Evolutionary conservation across 2,329 filamentous ascomycete species (phyloP), one percentile per base, ranked within the genome.

Genomic region (Botryotinia calthae): DNA sequence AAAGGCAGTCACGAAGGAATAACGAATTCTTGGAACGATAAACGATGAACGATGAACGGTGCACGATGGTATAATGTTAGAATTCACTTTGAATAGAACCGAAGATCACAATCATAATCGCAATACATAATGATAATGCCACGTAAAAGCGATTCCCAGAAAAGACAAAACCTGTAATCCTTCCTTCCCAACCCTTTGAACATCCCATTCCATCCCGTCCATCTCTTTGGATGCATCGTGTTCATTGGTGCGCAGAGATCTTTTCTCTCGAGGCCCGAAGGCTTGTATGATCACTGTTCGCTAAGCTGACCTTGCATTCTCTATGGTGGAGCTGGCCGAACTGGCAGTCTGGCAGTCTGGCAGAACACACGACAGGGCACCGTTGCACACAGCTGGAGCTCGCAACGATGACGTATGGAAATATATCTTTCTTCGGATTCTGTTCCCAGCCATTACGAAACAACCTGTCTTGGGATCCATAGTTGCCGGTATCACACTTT

Each of bases 81-180:
- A 48, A 46, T 46, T 31, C 42, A 63, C 37, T 44, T 63, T 28
- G 37, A 28, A 28, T n/a, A 28, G 34, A 40, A 34, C 1, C 22
- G 56, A 61, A 40, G 22, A 61, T 61, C 58, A 37, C 34, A 62
- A 40, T 42, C 59, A 62, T n/a, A 62, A 62, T 42, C 20, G 10
- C 10, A 5, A 61, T 40, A 69, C n/a, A 44, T 44, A 48, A 25
- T 56, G n/a, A 56, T 56, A 34, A 46, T 48, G 58, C 44, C 68
- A 70, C 68, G 68, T 70, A 63, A 70, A 70, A 54, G 8, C 20
- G 31, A 54, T 28, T 54, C 48, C 48, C 12, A n/a, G 22, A 51
- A 66, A 37, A 40, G 3, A 54, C 1, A 28, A 65, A 66, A 51
- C 64, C 64, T 51, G 64, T 4, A 66, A 66, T 66, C 31, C 46